Evolutionary conservation across 306 rosid genomes (phyloP), one percentile per base, ranked within the genome.

Genomic region (Potentilla sterilis): DNA sequence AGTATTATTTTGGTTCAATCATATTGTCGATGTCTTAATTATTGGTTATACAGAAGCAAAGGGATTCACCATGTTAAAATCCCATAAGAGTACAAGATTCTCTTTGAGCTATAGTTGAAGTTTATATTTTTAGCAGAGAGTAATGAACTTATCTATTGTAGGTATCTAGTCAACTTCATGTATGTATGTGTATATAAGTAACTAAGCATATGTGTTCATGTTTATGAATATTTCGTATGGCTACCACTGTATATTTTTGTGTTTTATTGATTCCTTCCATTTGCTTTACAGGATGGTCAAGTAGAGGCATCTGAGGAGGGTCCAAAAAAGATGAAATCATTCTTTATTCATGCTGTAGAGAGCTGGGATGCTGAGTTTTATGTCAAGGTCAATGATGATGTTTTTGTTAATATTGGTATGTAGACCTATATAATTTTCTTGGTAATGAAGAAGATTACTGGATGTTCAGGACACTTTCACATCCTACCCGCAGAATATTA

Each of bases 321-420:
- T 70, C 67, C 87, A 15, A 84, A 77, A 67, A 90, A 88, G 82
- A 84, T 79, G 70, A 90, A 85, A 69, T 82, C 87, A 16, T 88
- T 90, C 87, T 81, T 88, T 78, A 68, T 76, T 82, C 78, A 82
- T 84, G 91, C 96, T 9, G 85, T 82, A 51, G 88, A 87, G 70
- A 87, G 82, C 21, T 88, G 93, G 96, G 91, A 87, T 79, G 91
- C 93, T 69, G 93, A 85, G 67, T 88, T 88, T 79, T 88, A 85
- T 81, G 85, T 80, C 46, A 90, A 88, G 87, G 91, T 81, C 90
- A 85, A 90, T 69, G 96, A 90, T 77, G 89, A 88, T 82, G 89
- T 88, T 61, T 88, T 73, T 77, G 83, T 88, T 67, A 88, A 88
- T 84, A 79, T 90, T 69, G 96, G 96, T 90, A 86, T 80, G 91